Evolutionary conservation across 495 filamentous ascomycete genomes (phyloP).

Genomic region (Aspergillus ostianus): DNA sequence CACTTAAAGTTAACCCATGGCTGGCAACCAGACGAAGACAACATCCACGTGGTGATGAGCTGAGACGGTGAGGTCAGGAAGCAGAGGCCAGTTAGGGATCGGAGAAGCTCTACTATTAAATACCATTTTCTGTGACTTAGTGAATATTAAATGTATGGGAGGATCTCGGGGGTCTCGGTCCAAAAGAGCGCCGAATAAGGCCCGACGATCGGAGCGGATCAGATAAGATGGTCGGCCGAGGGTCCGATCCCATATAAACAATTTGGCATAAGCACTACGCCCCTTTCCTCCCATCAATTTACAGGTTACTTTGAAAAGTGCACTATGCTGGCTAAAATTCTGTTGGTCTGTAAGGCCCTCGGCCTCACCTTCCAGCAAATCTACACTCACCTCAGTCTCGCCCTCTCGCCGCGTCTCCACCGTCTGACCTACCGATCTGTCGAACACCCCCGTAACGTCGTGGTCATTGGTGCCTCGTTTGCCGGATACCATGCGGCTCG

Average conservation of each 20-base stretch:
- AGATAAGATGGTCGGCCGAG: slow-evolving; percentile 7
- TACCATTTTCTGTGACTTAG: too few species aligned
- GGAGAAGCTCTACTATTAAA: too few species aligned
- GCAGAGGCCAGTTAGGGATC: too few species aligned
- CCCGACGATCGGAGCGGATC: slow-evolving; percentile 4
- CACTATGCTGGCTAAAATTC: slow-evolving; percentile 7
- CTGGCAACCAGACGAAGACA: too few species aligned
- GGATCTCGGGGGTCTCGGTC: not conserved
- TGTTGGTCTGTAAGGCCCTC: slow-evolving; percentile 17
- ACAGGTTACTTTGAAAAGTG: not conserved
- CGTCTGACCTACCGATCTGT: slow-evolving; percentile 16
- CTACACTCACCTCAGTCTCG: slow-evolving; percentile 16
- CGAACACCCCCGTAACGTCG: slow-evolving; percentile 38
- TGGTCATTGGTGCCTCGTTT: slow-evolving; percentile 57
- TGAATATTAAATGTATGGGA: not conserved
- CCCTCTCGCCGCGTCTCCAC: slow-evolving; percentile 16
- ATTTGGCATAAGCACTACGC: not conserved
- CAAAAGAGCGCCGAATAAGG: not conserved
- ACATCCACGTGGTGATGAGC: too few species aligned
- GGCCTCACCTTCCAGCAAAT: slow-evolving; percentile 22
- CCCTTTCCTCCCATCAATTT: not conserved
- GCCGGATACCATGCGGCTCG: slow-evolving; percentile 47
- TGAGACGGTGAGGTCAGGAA: too few species aligned
- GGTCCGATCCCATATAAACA: not conserved
- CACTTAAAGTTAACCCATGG: too few species aligned